Conservation (phyloP, 2,329 filamentous ascomycete species). For the Tolypocladium inflatum region DNA sequence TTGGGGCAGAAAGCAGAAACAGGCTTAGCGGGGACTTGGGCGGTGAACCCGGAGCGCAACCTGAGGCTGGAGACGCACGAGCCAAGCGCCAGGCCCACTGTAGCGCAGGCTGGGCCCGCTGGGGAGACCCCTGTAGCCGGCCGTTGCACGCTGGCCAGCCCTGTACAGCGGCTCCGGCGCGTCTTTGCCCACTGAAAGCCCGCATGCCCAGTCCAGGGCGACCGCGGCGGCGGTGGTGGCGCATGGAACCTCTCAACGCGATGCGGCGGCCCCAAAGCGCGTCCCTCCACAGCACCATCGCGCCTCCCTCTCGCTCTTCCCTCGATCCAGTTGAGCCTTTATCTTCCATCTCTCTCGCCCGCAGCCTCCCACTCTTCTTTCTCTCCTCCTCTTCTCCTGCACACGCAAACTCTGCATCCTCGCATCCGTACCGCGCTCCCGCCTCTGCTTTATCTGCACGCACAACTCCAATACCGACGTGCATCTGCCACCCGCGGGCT, state of each 20-base stretch:
- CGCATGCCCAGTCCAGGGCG: background rate
- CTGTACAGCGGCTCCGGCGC: background rate
- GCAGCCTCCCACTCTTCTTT: background rate
- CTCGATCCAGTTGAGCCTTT: background rate
- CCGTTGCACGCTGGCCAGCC: background rate
- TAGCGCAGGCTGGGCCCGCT: background rate
- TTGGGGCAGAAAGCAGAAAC: constrained; percentile 8
- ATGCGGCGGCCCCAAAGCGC: constrained; percentile 14
- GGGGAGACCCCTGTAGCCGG: background rate
- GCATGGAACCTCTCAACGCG: constrained; percentile 22
- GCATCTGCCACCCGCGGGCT: background rate
- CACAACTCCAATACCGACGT: too few relatives aligned
- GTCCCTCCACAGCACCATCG: constrained; percentile 8
- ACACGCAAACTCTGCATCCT: background rate
- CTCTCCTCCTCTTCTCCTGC: constrained; percentile 1
- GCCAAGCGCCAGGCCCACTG: background rate
- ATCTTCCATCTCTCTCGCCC: background rate
- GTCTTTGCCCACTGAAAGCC: background rate
- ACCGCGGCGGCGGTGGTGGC: background rate
- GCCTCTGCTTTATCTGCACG: background rate
- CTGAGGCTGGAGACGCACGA: background rate
- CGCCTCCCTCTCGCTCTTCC: background rate
- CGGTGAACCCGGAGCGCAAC: constrained; percentile 3
- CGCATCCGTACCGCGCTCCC: background rate
- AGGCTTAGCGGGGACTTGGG: constrained; percentile 3